Evolutionary conservation across 768 basidiomycete genomes (phyloP), one percentile per base, ranked within the genome.

Genomic region (Termitomyces sp.): DNA sequence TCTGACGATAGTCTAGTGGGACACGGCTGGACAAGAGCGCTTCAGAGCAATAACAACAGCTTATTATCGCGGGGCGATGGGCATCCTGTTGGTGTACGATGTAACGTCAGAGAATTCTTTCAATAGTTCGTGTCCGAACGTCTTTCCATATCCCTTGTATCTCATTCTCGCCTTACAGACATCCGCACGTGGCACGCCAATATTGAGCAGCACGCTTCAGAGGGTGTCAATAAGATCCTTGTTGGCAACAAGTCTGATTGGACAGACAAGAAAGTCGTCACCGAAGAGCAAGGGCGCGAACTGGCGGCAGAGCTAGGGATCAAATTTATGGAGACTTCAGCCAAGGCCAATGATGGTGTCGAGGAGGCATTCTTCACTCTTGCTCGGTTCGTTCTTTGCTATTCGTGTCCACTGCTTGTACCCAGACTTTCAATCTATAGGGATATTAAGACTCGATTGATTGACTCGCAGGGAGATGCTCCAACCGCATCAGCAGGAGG

Each of bases 171-270:
- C 40, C 60, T 39, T 59, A 39, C 70, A 98, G 96, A 98, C 79
- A 96, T 98, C 75, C 92, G 95, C 66, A 96, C 94, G 66, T 98
- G 97, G 97, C 93, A 98, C 75, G 78, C 90, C 39, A 98, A 98
- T 74, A 95, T 98, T 66, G 97, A 98, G 76, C 96, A 98, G 73
- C 96, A 98, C 73, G 97, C 97, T 40, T 97, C 96, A 1, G 94
- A 98, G 66, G 95, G 94, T 40, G 97, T 98, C 65, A 98, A 98
- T 87, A 98, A 98, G 86, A 93, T 99, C 63, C 87, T 98, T 56
- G 92, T 98, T 66, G 97, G 97, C 42, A 99, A 99, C 81, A 99
- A 99, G 76, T 98, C 92, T 48, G 97, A 99, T 75, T 97, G 96
- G 94, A 87, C 89, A 59, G 96, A 98, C 76, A 98, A 97, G 80